phyloP scores from a whole-genome alignment of 306 rosid species.

The Oxytropis ochrocephala region DNA sequence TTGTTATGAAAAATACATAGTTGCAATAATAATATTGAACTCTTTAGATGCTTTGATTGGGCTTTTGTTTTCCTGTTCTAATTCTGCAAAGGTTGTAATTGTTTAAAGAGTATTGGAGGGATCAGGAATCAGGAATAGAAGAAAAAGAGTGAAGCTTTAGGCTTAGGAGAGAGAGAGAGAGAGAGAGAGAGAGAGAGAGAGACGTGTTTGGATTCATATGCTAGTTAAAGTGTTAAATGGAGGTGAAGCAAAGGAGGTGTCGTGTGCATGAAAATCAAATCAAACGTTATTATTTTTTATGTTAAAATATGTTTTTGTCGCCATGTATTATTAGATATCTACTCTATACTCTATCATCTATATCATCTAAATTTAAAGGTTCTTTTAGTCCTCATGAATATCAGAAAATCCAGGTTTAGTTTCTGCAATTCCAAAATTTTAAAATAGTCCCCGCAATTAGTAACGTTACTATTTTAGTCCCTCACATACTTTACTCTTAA shows the following conservation, averaged over 20 bases:
- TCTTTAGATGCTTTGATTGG: not conserved
- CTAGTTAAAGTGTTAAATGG: constrained; percentile 18
- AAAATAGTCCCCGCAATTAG: too few species aligned
- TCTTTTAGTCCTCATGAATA: too few species aligned
- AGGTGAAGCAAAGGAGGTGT: constrained; percentile 13
- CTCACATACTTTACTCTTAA: too few species aligned
- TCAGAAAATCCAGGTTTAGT: too few species aligned
- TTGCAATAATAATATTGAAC: not conserved
- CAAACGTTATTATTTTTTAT: constrained; percentile 17
- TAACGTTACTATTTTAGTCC: too few species aligned
- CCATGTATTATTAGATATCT: not conserved
- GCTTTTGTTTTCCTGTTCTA: constrained; percentile 15
- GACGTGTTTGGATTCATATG: constrained; percentile 27
- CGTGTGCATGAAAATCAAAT: constrained; percentile 29
- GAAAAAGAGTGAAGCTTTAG: constrained; percentile 15
- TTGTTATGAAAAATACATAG: not conserved
- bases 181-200: constrained; percentile 16
- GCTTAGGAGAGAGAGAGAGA: constrained; percentile 1
- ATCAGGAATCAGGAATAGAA: constrained; percentile 27
- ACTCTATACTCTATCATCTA: too few species aligned
- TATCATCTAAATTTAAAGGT: too few species aligned
- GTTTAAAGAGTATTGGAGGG: constrained; percentile 28
- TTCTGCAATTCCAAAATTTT: too few species aligned
- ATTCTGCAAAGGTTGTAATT: constrained; percentile 23
- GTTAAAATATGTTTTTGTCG: not conserved